phyloP scores from a whole-genome alignment of 1,139 yeast genomes.

The Yamadazyma blattariae region DNA sequence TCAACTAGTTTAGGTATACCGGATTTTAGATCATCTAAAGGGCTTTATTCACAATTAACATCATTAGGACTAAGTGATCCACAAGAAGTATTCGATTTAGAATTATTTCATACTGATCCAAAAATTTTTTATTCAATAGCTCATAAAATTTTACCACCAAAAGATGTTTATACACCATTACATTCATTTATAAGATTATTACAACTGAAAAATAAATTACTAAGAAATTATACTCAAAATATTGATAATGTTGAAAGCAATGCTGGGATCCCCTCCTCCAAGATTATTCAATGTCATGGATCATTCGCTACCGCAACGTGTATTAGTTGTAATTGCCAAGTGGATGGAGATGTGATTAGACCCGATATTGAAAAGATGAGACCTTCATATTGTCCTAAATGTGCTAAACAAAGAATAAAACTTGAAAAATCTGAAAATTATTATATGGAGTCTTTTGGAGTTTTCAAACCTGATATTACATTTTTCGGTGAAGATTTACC shows the following conservation, averaged over 20 bases:
- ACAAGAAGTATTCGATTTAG: constrained; percentile 87
- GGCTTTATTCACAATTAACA: constrained; percentile 73
- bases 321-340: constrained; percentile 67
- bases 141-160: constrained; percentile 82
- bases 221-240: constrained; percentile 91
- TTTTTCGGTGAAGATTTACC: constrained; percentile 93
- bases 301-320: constrained; percentile 92
- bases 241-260: constrained; percentile 87
- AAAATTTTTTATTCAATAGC: constrained; percentile 84
- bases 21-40: constrained; percentile 88
- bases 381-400: constrained; percentile 72
- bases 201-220: constrained; percentile 73
- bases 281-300: constrained; percentile 91
- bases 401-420: constrained; percentile 46
- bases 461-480: constrained; percentile 92
- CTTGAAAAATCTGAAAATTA: constrained; percentile 25
- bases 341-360: constrained; percentile 67
- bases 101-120: constrained; percentile 75
- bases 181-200: constrained; percentile 78
- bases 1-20: constrained; percentile 93
- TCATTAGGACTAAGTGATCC: constrained; percentile 82
- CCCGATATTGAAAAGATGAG: constrained; percentile 57
- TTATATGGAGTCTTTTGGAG: constrained; percentile 60
- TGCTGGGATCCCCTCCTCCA: constrained; percentile 72
- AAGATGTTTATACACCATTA: constrained; percentile 70